Percentiles rank a stretch among this genome's conserved stretches.
These are phyloP conservation scores for Aspergillus quadrilineatus DNA, from an alignment of 2,329 filamentous ascomycete genomes.

Conservation along the genomic window DNA sequence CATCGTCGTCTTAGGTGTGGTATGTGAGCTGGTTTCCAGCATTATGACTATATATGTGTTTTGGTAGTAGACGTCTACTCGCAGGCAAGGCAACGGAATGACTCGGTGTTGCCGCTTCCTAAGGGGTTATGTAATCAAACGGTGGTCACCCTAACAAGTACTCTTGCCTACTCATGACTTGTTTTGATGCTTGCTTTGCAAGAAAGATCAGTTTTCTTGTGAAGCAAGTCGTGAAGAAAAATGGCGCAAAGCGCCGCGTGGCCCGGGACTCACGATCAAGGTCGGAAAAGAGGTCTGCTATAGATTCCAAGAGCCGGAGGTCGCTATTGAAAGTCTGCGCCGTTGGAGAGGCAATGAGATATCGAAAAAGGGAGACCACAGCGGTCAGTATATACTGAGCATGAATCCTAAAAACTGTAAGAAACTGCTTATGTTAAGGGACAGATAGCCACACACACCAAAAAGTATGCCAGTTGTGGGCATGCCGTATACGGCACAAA, in stretches of 20 bases:
- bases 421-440: neutral
- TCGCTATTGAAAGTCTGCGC: constrained; percentile 18
- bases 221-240: constrained; percentile 22
- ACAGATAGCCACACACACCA: constrained; percentile 16
- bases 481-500: constrained; percentile 19
- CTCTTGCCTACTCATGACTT: neutral
- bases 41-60: no score
- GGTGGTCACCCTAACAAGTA: neutral
- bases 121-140: neutral
- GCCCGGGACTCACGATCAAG: constrained; percentile 13
- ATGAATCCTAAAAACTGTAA: constrained; percentile 20
- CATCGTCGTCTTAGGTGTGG: constrained; percentile 17
- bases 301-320: constrained; percentile 20
- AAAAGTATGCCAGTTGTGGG: constrained; percentile 23
- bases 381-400: constrained; percentile 25
- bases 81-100: neutral
- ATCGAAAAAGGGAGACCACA: constrained; percentile 23
- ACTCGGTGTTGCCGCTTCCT: neutral
- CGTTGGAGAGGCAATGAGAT: constrained; percentile 19
- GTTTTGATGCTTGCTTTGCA: constrained; percentile 22
- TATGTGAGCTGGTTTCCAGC: neutral
- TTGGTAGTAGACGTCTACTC: neutral
- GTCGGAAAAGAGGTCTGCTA: constrained; percentile 16
- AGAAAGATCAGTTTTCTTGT: constrained; percentile 21
- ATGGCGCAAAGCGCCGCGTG: constrained; percentile 20